Base-by-base conservation (phyloP, 2,329 filamentous ascomycete species). In the Xylariaceae sp. region DNA sequence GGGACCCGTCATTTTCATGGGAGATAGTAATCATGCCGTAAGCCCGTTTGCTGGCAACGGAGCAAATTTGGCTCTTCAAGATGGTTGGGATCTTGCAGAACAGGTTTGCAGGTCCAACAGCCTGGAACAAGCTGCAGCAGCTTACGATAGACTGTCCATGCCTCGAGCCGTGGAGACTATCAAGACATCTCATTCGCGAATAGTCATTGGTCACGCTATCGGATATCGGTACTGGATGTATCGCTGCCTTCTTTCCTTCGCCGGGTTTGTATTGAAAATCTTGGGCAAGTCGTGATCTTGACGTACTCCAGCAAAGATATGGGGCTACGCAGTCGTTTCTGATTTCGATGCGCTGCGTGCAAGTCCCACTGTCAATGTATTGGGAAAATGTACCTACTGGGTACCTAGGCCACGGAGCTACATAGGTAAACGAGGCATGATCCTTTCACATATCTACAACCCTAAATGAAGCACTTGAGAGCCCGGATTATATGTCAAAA, bases 11-110 rank as follows among this genome's bases (percentile, higher is more conserved):
- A 60, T 79, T 10, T 79, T 75, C 46, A 73, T 80, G 18, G 77
- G 77, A 11, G 76, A 80, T 56, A 68, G 69, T 49, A 79, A 80
- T 54, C 77, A 80, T 58, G 75, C 76, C 1, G 67, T 78, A 6
- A 76, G 69, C 47, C 73, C 76, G 0, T 80, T 78, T 62, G 73
- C 76, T 5, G 75, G 77, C 1, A 74, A 71, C 50, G 77, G 77
- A 0, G 76, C 75, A 0, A 78, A 77, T 55, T 58, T 79, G 51
- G 76, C 75, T 3, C 53, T 79, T 22, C 71, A 67, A 48, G 76
- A 79, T 57, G 75, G 66, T 0, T 76, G 71, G 69, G 73, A 77
- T 44, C 63, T 77, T n/a, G 76, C 73, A 2, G 64, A 71, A 46
- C 63, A 72, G 41, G 54, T 78, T n/a, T 72, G 66, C 39, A 53